Base-by-base conservation (phyloP, 2,329 filamentous ascomycete genomes). In the Apiospora aurea region DNA sequence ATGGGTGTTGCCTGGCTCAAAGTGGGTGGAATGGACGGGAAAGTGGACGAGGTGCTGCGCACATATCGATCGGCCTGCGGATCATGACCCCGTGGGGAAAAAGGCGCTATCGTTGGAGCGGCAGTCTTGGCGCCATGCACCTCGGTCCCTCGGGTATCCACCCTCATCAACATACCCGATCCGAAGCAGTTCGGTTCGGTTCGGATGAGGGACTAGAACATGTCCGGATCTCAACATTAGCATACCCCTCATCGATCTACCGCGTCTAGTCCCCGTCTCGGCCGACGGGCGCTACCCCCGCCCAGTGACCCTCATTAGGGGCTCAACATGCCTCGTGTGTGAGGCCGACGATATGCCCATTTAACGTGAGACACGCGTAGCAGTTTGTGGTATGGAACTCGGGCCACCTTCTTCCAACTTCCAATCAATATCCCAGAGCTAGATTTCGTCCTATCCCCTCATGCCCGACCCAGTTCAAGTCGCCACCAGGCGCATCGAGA, bases 401-500 rank as follows among this genome's bases (percentile, higher is more conserved):
- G 21, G 57, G 24, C 34, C 29, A 64, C 34, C 57, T 41, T 14
- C n/a, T 18, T n/a, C 34, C 29, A 64, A 10, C 34, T 24, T 21
- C 34, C 29, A 64, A n/a, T 24, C 29, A n/a, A 2, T 6, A 26
- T n/a, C 21, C 34, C 57, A 4, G 7, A n/a, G 18, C 34, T 34
- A 11, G 14, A 14, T 2, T 2, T 6, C 34, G 5, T n/a, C 21
- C 44, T 47, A 47, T 21, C 26, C 67, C 24, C 64, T 24, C 53
- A 75, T 75, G 72, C 75, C 75, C 8, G 69, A 72, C 38, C 72
- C 73, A 13, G 67, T 74, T n/a, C 75, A 76, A 67, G 73, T 75
- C 29, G 74, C 75, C 67, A 71, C 71, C 64, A 75, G 71, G 71
- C 67, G 72, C 16, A 69, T 76, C 7, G 71, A 70, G 21, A 49